phyloP scores from a whole-genome alignment of 345 rosid species.

The Passiflora organensis region DNA sequence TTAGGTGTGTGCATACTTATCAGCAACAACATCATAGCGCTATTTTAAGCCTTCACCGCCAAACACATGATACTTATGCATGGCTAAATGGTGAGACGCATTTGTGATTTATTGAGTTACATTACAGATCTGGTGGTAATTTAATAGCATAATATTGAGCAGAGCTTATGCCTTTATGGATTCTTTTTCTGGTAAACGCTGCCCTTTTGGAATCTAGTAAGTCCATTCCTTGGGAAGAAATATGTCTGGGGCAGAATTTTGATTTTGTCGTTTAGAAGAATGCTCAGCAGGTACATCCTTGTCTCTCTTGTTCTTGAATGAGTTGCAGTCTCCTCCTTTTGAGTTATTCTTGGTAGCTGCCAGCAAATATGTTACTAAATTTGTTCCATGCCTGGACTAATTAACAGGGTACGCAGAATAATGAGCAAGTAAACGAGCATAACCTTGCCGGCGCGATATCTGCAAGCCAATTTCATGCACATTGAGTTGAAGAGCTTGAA shows the following conservation, averaged over 20 bases:
- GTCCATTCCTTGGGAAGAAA: constrained; percentile 86
- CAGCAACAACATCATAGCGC: too few species aligned
- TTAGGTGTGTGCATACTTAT: too few species aligned
- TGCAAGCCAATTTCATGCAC: constrained; percentile 32
- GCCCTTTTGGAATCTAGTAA: constrained; percentile 28
- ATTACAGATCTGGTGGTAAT: background rate
- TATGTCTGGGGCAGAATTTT: constrained; percentile 44
- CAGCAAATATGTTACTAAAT: background rate
- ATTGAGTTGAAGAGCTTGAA: constrained; percentile 41
- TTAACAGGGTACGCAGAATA: constrained; percentile 19
- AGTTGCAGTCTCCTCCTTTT: constrained; percentile 23
- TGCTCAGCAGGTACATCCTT: constrained; percentile 23
- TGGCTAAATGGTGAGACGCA: constrained; percentile 1
- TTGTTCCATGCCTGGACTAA: background rate
- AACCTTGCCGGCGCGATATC: constrained; percentile 28
- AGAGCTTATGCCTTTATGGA: constrained; percentile 17
- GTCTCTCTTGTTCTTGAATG: constrained; percentile 16
- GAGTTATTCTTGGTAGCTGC: constrained; percentile 23
- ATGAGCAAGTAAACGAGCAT: background rate
- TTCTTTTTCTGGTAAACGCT: background rate
- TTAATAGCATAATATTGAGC: constrained; percentile 6
- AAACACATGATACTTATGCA: too few species aligned
- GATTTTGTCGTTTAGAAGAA: constrained; percentile 20
- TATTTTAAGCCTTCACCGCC: background rate
- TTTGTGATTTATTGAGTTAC: constrained; percentile 12